Base-by-base conservation (phyloP, 1,139 yeast genomes). In the Nakaseomyces glabratus region DNA sequence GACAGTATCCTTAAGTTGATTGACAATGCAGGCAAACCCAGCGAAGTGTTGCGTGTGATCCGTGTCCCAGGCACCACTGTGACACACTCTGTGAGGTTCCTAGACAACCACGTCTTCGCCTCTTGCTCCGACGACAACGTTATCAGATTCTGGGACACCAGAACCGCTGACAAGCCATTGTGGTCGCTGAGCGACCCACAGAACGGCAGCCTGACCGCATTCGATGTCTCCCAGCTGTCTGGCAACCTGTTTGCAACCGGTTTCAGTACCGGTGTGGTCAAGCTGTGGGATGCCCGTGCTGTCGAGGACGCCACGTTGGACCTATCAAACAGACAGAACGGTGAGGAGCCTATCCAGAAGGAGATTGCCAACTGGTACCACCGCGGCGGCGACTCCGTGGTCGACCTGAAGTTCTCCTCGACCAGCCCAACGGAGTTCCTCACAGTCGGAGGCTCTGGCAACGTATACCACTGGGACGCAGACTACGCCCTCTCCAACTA, bases 241-340 rank as follows among this genome's bases (percentile, higher is more conserved):
- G 51, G 47, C 24, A 51, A 49, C 20, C 26, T 55, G 21, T 55
- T 55, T 30, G 51, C 49, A 11, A 55, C 57, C 3, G 60, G 60
- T 25, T 47, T 52, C 4, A 49, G 49, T 24, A 48, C 55, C 3
- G 60, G 60, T 34, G 44, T 47, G 23, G 43, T 55, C 33, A 55
- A 55, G 35, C 42, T 55, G 31, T 55, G 60, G 60, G 60, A 55
- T 43, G 44, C 52, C 17, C 49, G 60, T 35, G 49, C 57, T 7
- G 49, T 51, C 3, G 44, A 46, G 17, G 47, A 45, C 14, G 52
- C 55, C 5, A 42, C 51, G 2, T 36, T 43, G 7, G 51, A 46
- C 28, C 41, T 48, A 20, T 24, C 51, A 2, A 39, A 44, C 26
- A 44, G 53, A 30, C 52, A 49, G 36, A 45, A 50, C 30, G 52